Evolutionary conservation across 805 yeast species (phyloP).

Genomic region (Debaryomyces castellii): DNA sequence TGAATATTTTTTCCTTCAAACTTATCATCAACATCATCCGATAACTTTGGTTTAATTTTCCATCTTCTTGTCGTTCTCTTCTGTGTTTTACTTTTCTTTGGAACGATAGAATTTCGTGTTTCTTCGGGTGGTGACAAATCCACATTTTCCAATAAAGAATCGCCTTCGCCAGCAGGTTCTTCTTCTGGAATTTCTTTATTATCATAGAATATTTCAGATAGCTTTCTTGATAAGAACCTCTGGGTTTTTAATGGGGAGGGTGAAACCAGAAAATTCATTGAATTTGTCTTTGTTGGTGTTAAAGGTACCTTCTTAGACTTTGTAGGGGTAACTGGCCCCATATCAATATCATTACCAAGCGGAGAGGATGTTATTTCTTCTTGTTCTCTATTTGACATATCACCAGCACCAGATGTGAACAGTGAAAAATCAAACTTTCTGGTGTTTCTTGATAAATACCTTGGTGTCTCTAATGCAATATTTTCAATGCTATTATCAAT

Average conservation of each 20-base stretch:
- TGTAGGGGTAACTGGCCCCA: background rate
- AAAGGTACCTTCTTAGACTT: background rate
- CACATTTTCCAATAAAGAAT: slow-evolving; percentile 7
- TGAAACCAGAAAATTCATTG: slow-evolving; percentile 34
- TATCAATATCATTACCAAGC: background rate
- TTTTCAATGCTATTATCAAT: background rate
- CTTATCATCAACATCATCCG: slow-evolving; percentile 21
- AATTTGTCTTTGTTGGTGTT: slow-evolving; percentile 15
- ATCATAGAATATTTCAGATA: slow-evolving; percentile 51
- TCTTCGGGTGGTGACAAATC: slow-evolving; percentile 11
- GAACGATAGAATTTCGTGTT: slow-evolving; percentile 8
- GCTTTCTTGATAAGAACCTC: slow-evolving; percentile 25
- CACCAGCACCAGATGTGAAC: background rate
- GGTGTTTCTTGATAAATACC: slow-evolving; percentile 19
- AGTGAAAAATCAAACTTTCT: slow-evolving; percentile 11
- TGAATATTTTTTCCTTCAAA: slow-evolving; percentile 43
- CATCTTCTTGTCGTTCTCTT: slow-evolving; percentile 53
- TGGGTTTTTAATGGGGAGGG: slow-evolving; percentile 47
- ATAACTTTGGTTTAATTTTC: slow-evolving; percentile 43
- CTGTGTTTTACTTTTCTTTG: slow-evolving; percentile 42
- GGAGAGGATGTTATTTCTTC: background rate
- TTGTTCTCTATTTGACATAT: background rate
- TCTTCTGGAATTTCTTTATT: slow-evolving; percentile 32
- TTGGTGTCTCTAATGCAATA: slow-evolving; percentile 23
- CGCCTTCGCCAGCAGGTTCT: slow-evolving; percentile 2